These are phyloP conservation scores for Quercus dentata DNA, from an alignment of 306 rosid species.

Conservation along the genomic window DNA sequence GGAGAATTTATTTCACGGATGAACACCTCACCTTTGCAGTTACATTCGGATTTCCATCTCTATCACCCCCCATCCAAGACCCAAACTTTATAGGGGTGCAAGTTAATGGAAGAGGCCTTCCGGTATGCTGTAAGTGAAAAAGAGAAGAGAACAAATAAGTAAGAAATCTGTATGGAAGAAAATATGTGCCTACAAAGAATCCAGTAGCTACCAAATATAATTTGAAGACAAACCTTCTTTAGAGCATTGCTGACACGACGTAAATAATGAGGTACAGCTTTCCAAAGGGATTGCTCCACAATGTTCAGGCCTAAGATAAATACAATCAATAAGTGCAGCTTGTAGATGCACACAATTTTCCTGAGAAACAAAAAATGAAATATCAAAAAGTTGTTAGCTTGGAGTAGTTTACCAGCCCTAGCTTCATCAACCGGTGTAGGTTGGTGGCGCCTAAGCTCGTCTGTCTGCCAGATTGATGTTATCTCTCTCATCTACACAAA, in stretches of 20 bases:
- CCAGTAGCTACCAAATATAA: conserved; percentile 18
- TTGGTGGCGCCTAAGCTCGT: conserved; percentile 85
- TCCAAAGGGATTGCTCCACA: conserved; percentile 98
- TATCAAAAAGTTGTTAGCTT: conserved; percentile 18
- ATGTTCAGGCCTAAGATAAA: conserved; percentile 75
- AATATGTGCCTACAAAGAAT: not conserved
- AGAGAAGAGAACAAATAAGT: conserved; percentile 5
- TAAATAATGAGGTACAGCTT: conserved; percentile 93
- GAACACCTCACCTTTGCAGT: conserved; percentile 70
- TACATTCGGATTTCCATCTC: conserved; percentile 97
- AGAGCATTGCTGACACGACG: conserved; percentile 92
- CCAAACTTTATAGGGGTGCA: conserved; percentile 95
- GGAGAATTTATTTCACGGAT: not conserved
- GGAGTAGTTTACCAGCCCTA: conserved; percentile 66
- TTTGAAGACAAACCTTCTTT: conserved; percentile 62
- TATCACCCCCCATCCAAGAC: conserved; percentile 98
- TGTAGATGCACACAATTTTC: not conserved
- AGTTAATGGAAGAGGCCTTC: conserved; percentile 86
- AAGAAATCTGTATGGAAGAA: not conserved
- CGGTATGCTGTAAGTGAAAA: conserved; percentile 64
- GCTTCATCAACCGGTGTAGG: conserved; percentile 99
- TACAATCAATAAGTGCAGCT: conserved; percentile 9
- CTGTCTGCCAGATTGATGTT: conserved; percentile 97
- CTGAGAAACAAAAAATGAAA: conserved; percentile 7
- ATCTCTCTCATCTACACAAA: conserved; percentile 88